These are phyloP conservation scores for Anacardium occidentale DNA, from an alignment of 345 rosid species.

Conservation along the genomic window DNA sequence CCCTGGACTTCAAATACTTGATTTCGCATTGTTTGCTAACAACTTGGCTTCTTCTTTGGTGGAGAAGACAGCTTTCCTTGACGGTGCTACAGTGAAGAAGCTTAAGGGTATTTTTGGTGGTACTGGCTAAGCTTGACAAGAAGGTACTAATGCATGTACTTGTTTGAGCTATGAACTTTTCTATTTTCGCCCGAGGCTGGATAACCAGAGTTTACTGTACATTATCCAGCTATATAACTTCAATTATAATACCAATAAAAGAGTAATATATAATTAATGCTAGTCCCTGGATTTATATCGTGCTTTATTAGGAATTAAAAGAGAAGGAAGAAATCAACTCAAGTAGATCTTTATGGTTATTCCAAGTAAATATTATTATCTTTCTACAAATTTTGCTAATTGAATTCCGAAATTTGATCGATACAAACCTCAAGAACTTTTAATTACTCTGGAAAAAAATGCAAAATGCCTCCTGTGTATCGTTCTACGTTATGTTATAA, in stretches of 20 bases:
- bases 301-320: not conserved
- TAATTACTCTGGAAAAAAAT: too few relatives aligned
- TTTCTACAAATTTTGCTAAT: not conserved
- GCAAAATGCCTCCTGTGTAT: not conserved
- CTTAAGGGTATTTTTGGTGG: constrained; percentile 86
- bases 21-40: constrained; percentile 67
- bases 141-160: too few relatives aligned
- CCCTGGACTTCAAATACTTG: constrained; percentile 74
- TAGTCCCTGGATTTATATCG: not conserved
- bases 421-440: not conserved
- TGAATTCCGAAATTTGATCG: not conserved
- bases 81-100: constrained; percentile 59
- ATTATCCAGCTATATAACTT: not conserved
- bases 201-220: too few relatives aligned
- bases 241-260: too few relatives aligned
- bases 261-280: not conserved
- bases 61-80: constrained; percentile 62
- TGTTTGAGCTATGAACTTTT: not conserved
- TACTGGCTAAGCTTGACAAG: constrained; percentile 38
- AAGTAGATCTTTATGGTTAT: not conserved
- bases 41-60: constrained; percentile 48
- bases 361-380: too few relatives aligned
- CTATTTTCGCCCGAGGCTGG: not conserved
- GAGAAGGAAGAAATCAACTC: not conserved
- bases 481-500: not conserved